A percentile compares a stretch with the other conserved stretches of the same genome.
Conservation (phyloP, 2,329 filamentous ascomycete genomes). For the Epicoccum nigrum region DNA sequence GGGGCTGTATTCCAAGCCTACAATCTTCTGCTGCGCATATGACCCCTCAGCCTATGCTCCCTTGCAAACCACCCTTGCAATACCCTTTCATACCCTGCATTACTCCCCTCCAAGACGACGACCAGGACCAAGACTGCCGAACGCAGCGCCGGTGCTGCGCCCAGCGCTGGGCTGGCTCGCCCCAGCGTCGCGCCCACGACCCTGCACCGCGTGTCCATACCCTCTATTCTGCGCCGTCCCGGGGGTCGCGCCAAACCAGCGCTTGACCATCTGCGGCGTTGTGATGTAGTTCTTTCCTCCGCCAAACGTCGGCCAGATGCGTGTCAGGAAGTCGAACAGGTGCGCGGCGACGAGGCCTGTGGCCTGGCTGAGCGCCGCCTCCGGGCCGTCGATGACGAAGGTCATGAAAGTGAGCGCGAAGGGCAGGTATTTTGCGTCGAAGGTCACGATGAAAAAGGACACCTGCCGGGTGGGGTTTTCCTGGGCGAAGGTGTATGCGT, state of each 20-base stretch:
- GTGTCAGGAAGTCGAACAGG: slow-evolving; percentile 85
- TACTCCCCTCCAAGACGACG: slow-evolving; percentile 37
- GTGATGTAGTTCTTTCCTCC: slow-evolving; percentile 77
- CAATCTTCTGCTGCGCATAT: background rate
- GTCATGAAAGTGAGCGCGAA: slow-evolving; percentile 78
- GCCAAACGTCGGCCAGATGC: slow-evolving; percentile 87
- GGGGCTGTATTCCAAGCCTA: background rate
- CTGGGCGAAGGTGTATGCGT: slow-evolving; percentile 84
- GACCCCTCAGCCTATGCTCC: background rate
- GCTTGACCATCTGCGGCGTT: slow-evolving; percentile 74
- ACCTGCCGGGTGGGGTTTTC: slow-evolving; percentile 80
- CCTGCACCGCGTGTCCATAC: slow-evolving; percentile 68
- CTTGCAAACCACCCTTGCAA: background rate
- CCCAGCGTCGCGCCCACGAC: slow-evolving; percentile 26
- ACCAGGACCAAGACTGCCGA: slow-evolving; percentile 39
- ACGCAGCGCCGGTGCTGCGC: slow-evolving; percentile 35
- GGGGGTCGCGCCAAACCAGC: slow-evolving; percentile 63
- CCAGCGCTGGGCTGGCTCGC: slow-evolving; percentile 26
- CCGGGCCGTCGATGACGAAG: slow-evolving; percentile 69
- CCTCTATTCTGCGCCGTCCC: slow-evolving; percentile 55
- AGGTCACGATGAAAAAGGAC: slow-evolving; percentile 80
- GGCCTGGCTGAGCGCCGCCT: slow-evolving; percentile 65
- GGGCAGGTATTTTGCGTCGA: slow-evolving; percentile 82
- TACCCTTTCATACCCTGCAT: background rate
- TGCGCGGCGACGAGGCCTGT: slow-evolving; percentile 89